Percentiles rank a stretch among this genome's conserved stretches.
Evolutionary conservation across 1,284 basidiomycete genomes (phyloP).

Genomic region (Leccinum laetum): DNA sequence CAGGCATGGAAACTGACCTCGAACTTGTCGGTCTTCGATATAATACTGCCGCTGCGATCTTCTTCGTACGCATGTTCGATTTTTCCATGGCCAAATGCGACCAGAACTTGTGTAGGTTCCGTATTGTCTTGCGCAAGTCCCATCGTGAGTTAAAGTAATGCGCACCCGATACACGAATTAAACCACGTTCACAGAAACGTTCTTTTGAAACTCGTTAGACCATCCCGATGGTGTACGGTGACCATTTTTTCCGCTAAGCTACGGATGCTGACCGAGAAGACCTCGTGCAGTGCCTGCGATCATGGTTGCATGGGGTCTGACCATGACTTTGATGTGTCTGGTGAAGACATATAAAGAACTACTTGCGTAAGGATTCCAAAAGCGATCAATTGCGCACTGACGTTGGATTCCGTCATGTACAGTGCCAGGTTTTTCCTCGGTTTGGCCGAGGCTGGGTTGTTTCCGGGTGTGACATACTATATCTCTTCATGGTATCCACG

Average conservation of each 20-base stretch:
- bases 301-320: constrained; percentile 47
- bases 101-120: constrained; percentile 33
- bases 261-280: constrained; percentile 1
- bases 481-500: constrained; percentile 22
- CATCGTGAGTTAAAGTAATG: constrained; percentile 38
- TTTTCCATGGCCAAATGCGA: not conserved
- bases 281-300: constrained; percentile 41
- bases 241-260: not conserved
- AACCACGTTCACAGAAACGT: constrained; percentile 36
- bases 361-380: constrained; percentile 21
- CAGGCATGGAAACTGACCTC: constrained; percentile 41
- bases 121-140: constrained; percentile 45
- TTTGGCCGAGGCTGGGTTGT: constrained; percentile 17
- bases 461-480: constrained; percentile 20
- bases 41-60: constrained; percentile 44
- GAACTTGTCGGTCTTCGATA: constrained; percentile 41
- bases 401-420: not conserved
- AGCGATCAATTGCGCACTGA: constrained; percentile 3
- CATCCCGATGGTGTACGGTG: constrained; percentile 44
- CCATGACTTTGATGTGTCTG: constrained; percentile 40
- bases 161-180: not conserved
- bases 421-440: constrained; percentile 42
- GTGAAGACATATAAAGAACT: constrained; percentile 33
- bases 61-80: constrained; percentile 38
- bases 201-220: constrained; percentile 42